Conservation (phyloP, 179 eudicot species). For the Drosera spatulata region DNA sequence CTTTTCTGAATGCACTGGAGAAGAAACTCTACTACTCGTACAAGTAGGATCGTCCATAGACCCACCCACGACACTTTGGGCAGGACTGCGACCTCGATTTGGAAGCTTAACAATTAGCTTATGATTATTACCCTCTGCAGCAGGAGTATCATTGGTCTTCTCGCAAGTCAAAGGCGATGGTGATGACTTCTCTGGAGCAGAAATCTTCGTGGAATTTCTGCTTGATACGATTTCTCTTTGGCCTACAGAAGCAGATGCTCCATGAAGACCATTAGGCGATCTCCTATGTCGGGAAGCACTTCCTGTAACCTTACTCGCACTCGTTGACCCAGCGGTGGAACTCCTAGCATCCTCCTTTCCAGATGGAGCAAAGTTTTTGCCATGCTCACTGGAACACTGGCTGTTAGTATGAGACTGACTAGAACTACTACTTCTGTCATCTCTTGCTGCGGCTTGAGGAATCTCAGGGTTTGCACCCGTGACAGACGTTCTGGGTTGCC, state of each 20-base stretch:
- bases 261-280: conserved; percentile 32
- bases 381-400: conserved; percentile 63
- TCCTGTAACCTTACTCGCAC: conserved; percentile 37
- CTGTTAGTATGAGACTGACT: conserved; percentile 71
- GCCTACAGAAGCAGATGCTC: conserved; percentile 22
- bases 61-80: conserved; percentile 37
- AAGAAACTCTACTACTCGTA: conserved; percentile 44
- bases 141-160: conserved; percentile 25
- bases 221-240: conserved; percentile 34
- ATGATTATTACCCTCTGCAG: conserved; percentile 41
- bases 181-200: conserved; percentile 34
- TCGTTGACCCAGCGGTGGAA: conserved; percentile 47
- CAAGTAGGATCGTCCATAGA: conserved; percentile 32
- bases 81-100: conserved; percentile 62
- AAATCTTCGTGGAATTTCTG: conserved; percentile 26
- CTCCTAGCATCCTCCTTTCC: conserved; percentile 69
- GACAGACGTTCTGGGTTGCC: conserved; percentile 8
- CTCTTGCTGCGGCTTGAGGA: conserved; percentile 39
- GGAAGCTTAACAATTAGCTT: conserved; percentile 70
- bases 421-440: conserved; percentile 73
- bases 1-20: conserved; percentile 40
- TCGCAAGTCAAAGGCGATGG: conserved; percentile 23
- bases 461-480: conserved; percentile 26
- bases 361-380: conserved; percentile 18
- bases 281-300: conserved; percentile 43